phyloP scores from a whole-genome alignment of 2,329 filamentous ascomycete genomes.

The Penicillium italicum region DNA sequence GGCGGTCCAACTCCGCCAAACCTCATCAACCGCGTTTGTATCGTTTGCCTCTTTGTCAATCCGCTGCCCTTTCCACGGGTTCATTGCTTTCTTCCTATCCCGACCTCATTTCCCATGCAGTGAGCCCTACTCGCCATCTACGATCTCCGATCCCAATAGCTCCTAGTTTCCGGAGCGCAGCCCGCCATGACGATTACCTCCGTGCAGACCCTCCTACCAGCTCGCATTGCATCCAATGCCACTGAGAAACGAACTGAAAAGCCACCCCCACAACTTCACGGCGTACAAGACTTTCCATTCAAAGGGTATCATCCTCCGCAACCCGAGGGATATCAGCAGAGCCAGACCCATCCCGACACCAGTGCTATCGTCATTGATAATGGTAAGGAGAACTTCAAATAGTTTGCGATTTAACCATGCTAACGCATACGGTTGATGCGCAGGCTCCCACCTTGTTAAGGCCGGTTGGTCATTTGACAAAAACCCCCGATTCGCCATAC shows the following conservation, averaged over 20 bases:
- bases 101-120: constrained; percentile 10
- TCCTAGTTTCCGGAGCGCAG: constrained; percentile 24
- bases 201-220: constrained; percentile 35
- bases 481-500: constrained; percentile 72
- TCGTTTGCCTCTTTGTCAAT: neutral
- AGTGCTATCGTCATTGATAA: constrained; percentile 97
- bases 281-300: constrained; percentile 58
- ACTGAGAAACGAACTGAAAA: constrained; percentile 51
- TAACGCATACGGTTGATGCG: neutral
- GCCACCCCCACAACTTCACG: constrained; percentile 53
- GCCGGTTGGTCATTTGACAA: constrained; percentile 95
- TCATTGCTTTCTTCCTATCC: neutral
- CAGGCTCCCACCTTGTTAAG: constrained; percentile 83
- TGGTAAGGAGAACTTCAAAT: constrained; percentile 56
- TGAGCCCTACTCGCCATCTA: constrained; percentile 6
- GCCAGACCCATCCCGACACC: constrained; percentile 54
- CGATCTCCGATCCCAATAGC: constrained; percentile 15
- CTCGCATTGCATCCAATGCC: constrained; percentile 40
- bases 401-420: constrained; percentile 5
- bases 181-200: constrained; percentile 46
- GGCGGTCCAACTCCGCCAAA: constrained; percentile 13
- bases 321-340: constrained; percentile 67
- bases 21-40: constrained; percentile 10
- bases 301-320: constrained; percentile 56
- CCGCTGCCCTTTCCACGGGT: neutral